Base-by-base conservation (phyloP, 1,284 basidiomycete genomes). In the Irpex lacteus region DNA sequence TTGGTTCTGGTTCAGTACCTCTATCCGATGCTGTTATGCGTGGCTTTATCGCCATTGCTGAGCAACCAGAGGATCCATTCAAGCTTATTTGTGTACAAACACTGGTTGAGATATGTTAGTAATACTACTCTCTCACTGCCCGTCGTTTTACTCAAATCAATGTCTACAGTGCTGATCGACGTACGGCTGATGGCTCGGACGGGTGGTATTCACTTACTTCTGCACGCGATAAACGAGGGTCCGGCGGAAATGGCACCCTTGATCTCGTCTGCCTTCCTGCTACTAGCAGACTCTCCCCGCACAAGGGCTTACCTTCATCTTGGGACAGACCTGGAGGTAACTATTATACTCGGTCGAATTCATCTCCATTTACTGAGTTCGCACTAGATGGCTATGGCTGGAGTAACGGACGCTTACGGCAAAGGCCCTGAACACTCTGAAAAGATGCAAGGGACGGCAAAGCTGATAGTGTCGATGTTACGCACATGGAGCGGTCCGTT, bases 401-500 rank as follows among this genome's bases (percentile, higher is more conserved):
- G 91, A 4, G 86, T 98, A 60, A 98, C 95, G 0, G 96, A 98
- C 75, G 90, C 93, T 0, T 96, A 96, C 69, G 94, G 93, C 5
- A 93, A 92, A 71, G 89, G 90, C 3, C 72, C 86, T 21, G 87
- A 90, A 44, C 88, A 95, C 70, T 83, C 85, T 5, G 93, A 95
- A 53, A 85, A 88, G 56, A 90, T 98, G 78, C 85, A 87, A 70
- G 84, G 87, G 19, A 92, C 90, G 68, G 83, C 91, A 3, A 89
- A 86, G 69, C 88, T 97, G 58, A 89, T 98, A 50, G 87, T 90
- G 50, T 83, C 91, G 44, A 90, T 98, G 81, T 76, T 99, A 58
- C 86, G 92, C 56, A 95, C 93, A 8, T 99, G 97, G 96, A 91
- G 93, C 67, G 97, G 96, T 95, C 70, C 62, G 90, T 78, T n/a